Evolutionary conservation across 768 basidiomycete species (phyloP), one percentile per base, ranked within the genome.

Genomic region (Heimioporus sp.): DNA sequence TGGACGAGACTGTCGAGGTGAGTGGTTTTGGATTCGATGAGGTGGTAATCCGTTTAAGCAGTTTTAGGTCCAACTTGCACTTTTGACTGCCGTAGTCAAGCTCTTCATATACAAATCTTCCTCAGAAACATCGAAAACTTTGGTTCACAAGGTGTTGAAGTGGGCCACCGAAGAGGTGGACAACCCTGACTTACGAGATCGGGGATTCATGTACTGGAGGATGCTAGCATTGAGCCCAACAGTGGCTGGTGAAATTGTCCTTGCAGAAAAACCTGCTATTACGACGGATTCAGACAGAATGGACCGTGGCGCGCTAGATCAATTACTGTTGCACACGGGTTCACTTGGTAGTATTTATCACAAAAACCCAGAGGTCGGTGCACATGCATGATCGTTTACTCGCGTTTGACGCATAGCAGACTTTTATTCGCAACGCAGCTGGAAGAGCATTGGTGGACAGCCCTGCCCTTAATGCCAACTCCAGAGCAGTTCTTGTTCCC

Each of bases 191-290:
- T 76, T 99, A 19, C 82, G 97, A 32, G 97, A 99, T 70, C 79
- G 97, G 55, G 97, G 97, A 4, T 98, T 95, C 75, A 98, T 99
- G 90, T 99, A 98, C 72, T 99, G 97, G 97, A 85, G 97, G 36
- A 79, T 99, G 73, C 80, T 98, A 41, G 95, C 96, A 10, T 87
- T 93, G 62, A 93, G 97, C 65, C 93, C 95, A 2, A 73, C 85
- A 9, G 86, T 87, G 0, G 95, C 97, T 8, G 82, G 86, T 36
- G 88, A 92, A 57, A 88, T 98, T 56, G 95, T 98, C 34, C 77
- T 98, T 17, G 79, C 91, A 15, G 92, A 94, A 60, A 97, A 97
- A 63, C 97, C 97, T 30, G 78, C 93, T 3, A 98, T 99, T 57
- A 95, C 93, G n/a, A 98, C 92, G 3, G 96, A 98, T 67, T 92